These are phyloP conservation scores for Skeletonema tropicum DNA, from an alignment of 108 stramenopile genomes.

Conservation along the genomic window DNA sequence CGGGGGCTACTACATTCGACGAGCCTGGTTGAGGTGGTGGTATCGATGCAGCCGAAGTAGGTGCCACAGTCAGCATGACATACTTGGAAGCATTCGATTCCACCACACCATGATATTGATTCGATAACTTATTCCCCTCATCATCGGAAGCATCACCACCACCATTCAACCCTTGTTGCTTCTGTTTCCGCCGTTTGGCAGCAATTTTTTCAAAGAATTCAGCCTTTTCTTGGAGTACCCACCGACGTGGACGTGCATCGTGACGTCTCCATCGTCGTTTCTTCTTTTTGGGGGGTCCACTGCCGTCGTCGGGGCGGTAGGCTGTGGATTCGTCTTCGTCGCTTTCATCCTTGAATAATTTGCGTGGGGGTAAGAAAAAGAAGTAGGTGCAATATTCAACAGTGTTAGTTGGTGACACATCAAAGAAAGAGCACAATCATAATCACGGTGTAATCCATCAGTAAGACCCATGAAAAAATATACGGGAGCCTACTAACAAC, in stretches of 20 bases:
- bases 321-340: conserved; percentile 50
- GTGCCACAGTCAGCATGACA: conserved; percentile 52
- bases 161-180: neutral
- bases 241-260: conserved; percentile 71
- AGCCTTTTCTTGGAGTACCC: conserved; percentile 78
- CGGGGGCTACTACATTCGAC: conserved; percentile 12
- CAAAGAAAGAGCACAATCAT: conserved; percentile 5
- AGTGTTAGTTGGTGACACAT: neutral
- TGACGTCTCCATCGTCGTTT: conserved; percentile 72
- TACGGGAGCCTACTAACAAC: conserved; percentile 42
- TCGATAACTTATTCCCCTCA: conserved; percentile 35
- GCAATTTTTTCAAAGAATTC: conserved; percentile 81
- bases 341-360: conserved; percentile 59
- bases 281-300: conserved; percentile 23
- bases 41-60: conserved; percentile 17
- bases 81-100: conserved; percentile 81
- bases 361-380: neutral
- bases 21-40: conserved; percentile 4
- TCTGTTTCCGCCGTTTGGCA: conserved; percentile 45
- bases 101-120: conserved; percentile 76
- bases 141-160: conserved; percentile 2
- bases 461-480: neutral
- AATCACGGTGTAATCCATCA: neutral
- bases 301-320: conserved; percentile 19
- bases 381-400: neutral